Evolutionary conservation across 192 early-diverging fungal genomes (phyloP).

Genomic region (Geranomyces michiganensis): DNA sequence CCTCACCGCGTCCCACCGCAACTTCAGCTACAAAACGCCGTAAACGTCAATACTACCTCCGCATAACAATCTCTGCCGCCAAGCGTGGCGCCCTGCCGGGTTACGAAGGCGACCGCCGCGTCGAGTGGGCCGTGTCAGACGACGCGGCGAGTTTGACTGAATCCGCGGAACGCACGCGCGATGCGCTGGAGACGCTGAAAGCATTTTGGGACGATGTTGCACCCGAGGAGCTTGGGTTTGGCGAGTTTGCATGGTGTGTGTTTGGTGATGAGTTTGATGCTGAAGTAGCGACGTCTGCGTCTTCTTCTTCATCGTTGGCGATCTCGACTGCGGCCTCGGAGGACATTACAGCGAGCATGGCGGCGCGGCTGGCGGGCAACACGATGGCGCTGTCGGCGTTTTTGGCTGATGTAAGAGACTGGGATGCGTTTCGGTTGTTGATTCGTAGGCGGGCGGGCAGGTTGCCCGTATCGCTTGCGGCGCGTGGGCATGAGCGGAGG

Average conservation of each 20-base stretch:
- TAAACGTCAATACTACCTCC: slow-evolving; percentile 16
- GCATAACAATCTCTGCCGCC: slow-evolving; percentile 24
- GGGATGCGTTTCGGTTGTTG: slow-evolving; percentile 38
- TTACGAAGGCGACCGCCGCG: slow-evolving; percentile 33
- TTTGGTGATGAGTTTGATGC: slow-evolving; percentile 25
- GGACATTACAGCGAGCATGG: slow-evolving; percentile 13
- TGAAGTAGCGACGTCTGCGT: neutral
- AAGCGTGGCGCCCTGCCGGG: slow-evolving; percentile 28
- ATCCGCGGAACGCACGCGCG: slow-evolving; percentile 3
- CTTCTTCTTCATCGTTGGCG: neutral
- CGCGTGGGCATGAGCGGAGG: slow-evolving; percentile 18
- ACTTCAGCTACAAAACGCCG: neutral
- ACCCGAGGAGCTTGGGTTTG: slow-evolving; percentile 25
- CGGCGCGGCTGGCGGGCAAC: slow-evolving; percentile 19
- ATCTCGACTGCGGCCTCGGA: neutral
- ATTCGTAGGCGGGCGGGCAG: slow-evolving; percentile 28
- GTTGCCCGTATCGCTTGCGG: slow-evolving; percentile 5
- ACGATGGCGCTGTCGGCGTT: slow-evolving; percentile 29
- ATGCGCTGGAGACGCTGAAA: slow-evolving; percentile 17
- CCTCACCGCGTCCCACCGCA: neutral
- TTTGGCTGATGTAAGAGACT: slow-evolving; percentile 39
- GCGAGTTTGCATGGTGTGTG: slow-evolving; percentile 28
- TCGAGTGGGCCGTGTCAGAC: slow-evolving; percentile 19
- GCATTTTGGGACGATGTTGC: slow-evolving; percentile 33
- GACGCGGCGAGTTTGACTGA: slow-evolving; percentile 6